Percentiles rank a stretch among this genome's conserved stretches.
Evolutionary conservation across 169 alveolate genomes (phyloP).

Genomic region (Toxoplasma gondii): DNA sequence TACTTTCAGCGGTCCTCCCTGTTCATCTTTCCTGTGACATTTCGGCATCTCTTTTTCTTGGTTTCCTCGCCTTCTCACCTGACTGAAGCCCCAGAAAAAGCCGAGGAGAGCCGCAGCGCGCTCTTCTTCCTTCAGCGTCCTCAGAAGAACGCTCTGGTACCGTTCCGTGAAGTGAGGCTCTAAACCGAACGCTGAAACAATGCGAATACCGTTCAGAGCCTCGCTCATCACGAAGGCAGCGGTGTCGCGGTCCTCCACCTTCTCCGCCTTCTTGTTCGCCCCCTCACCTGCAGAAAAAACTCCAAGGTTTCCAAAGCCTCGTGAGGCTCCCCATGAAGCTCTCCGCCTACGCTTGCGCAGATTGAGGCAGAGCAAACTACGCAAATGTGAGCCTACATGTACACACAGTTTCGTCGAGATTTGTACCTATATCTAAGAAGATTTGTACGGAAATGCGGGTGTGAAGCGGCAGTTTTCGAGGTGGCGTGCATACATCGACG

Average conservation of each 20-base stretch:
- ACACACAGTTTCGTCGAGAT: too few species aligned
- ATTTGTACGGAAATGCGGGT: too few species aligned
- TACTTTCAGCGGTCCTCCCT: background rate
- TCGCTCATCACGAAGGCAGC: conserved; percentile 25
- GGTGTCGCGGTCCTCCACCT: background rate
- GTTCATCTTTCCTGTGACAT: background rate
- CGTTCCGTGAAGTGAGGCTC: background rate
- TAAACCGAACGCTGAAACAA: background rate
- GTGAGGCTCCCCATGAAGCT: background rate
- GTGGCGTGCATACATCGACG: too few species aligned
- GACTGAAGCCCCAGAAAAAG: conserved; percentile 63
- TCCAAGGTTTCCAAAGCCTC: background rate
- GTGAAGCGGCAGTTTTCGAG: too few species aligned
- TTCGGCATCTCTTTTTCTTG: background rate
- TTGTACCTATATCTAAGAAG: too few species aligned
- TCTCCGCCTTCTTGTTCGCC: background rate
- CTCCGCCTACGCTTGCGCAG: background rate
- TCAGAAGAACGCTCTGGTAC: background rate
- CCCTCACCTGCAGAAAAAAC: background rate
- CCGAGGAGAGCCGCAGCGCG: conserved; percentile 26
- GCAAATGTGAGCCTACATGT: too few species aligned
- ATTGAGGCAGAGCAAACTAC: too few species aligned
- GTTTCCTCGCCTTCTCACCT: background rate
- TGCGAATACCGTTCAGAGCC: background rate
- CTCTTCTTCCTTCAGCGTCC: background rate